phyloP scores from a whole-genome alignment of 2,329 filamentous ascomycete genomes.

The Boeremia exigua region DNA sequence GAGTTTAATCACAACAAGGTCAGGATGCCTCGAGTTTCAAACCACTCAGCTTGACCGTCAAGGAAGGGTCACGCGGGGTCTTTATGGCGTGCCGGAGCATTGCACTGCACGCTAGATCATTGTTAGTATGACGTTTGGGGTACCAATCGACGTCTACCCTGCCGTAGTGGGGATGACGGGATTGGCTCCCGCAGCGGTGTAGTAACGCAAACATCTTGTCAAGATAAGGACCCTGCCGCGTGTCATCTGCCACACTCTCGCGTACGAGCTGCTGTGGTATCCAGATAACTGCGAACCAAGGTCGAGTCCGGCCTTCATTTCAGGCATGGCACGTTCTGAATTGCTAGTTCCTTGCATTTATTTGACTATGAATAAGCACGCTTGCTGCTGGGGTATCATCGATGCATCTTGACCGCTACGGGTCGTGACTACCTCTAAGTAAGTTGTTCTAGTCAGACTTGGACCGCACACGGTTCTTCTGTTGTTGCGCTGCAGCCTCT shows the following conservation, averaged over 20 bases:
- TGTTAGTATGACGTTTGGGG: slow-evolving; percentile 15
- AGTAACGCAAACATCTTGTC: slow-evolving; percentile 6
- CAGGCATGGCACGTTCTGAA: slow-evolving; percentile 14
- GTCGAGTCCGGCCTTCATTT: neutral
- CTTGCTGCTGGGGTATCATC: slow-evolving; percentile 35
- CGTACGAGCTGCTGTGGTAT: slow-evolving; percentile 6
- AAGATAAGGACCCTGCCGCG: slow-evolving; percentile 15
- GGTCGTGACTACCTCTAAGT: neutral
- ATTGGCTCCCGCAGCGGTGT: slow-evolving; percentile 10
- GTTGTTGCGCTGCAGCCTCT: slow-evolving; percentile 44
- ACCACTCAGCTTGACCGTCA: neutral
- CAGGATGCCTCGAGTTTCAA: neutral
- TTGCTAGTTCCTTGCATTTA: slow-evolving; percentile 19
- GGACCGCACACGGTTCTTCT: slow-evolving; percentile 36
- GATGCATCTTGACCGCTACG: slow-evolving; percentile 18
- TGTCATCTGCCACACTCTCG: slow-evolving; percentile 5
- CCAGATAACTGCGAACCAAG: neutral
- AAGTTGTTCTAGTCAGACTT: slow-evolving; percentile 31
- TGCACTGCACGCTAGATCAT: slow-evolving; percentile 2
- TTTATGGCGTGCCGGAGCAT: slow-evolving; percentile 16
- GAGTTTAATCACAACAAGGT: neutral
- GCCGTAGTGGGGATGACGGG: slow-evolving; percentile 1
- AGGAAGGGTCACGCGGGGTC: slow-evolving; percentile 7
- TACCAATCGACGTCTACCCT: slow-evolving; percentile 12
- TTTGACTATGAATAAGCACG: slow-evolving; percentile 27